Percentiles rank a stretch among this genome's conserved stretches.
Evolutionary conservation across 1,284 basidiomycete species (phyloP).

Genomic region (Papiliotrema fonsecae): DNA sequence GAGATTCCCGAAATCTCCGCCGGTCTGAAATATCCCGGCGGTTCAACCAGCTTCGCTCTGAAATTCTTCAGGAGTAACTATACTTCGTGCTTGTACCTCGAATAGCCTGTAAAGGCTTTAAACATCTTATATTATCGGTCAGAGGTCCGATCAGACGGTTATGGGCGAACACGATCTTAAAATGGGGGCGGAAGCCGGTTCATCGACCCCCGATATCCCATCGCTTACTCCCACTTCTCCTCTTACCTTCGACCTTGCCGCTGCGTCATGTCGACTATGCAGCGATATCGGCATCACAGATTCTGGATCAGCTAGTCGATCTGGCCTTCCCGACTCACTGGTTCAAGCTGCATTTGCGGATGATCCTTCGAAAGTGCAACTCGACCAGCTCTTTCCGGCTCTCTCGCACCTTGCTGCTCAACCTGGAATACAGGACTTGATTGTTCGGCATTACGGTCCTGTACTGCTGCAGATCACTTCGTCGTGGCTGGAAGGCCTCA

Average conservation of each 20-base stretch:
- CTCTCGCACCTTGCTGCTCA: constrained; percentile 18
- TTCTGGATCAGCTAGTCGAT: neutral
- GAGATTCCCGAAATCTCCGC: neutral
- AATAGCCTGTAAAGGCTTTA: no score
- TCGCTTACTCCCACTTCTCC: constrained; percentile 5
- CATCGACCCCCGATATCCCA: neutral
- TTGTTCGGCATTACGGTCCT: constrained; percentile 33
- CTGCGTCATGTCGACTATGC: constrained; percentile 9
- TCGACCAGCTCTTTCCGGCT: constrained; percentile 1
- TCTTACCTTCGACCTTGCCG: constrained; percentile 11
- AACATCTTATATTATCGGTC: neutral
- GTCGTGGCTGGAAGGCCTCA: constrained; percentile 30
- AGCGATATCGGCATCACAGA: constrained; percentile 7
- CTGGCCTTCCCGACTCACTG: neutral
- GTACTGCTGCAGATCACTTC: constrained; percentile 37
- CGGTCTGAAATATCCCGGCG: neutral
- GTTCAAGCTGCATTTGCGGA: neutral
- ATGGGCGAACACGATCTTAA: constrained; percentile 2
- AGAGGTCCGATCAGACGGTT: no score
- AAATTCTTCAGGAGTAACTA: no score
- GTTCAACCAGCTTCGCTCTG: no score
- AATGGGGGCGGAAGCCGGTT: constrained; percentile 1
- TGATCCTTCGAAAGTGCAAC: constrained; percentile 14
- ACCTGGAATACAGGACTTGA: constrained; percentile 17
- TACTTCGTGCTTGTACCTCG: no score